Base-by-base conservation (phyloP, 2,329 filamentous ascomycete genomes). In the Cladobotryum protrusum region DNA sequence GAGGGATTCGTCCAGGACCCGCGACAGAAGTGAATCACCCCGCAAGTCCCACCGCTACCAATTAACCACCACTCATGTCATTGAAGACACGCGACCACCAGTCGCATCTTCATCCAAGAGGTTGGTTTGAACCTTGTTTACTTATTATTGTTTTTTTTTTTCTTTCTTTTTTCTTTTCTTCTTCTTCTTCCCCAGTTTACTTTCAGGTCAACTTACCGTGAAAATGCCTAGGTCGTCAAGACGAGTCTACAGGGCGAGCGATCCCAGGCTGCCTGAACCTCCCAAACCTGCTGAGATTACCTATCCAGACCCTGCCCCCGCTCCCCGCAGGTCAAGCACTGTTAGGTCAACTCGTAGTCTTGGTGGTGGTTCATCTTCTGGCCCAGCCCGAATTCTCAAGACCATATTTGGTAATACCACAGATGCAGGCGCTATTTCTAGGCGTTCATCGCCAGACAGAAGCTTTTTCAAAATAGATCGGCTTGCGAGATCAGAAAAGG, bases 11-110 rank as follows among this genome's bases (percentile, higher is more conserved):
- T 56, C 60, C 17, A 55, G 61, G 19, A 63, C 64, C 46, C 57
- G 59, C 14, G 59, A 63, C 32, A 55, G 57, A 14, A 67, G 64
- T 50, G 58, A 61, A 14, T 60, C 61, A 3, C 61, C 63, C 36
- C 63, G 59, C 43, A 57, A 60, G 33, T 59, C 56, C 42, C 57
- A 59, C 7, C 60, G 55, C 8, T 53, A 54, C 39, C 56, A 61
- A 35, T 55, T 59, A 2, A 44, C 59, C 14, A 44, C 58, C 13
- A n/a, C 13, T 1, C 63, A 63, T 50, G 57, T 67, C 8, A 64
- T 68, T 47, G 65, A 65, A 40, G 58, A 60, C 40, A 65, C 67
- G 39, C 59, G 67, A 9, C 67, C 67, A 6, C 66, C 66, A 3
- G 54, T 67, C 5, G 24, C 24, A 29, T 55, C 65, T 6, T n/a